These are phyloP conservation scores for Backusella mclennaniae DNA, from an alignment of 192 early-diverging fungal genomes.

Conservation along the genomic window DNA sequence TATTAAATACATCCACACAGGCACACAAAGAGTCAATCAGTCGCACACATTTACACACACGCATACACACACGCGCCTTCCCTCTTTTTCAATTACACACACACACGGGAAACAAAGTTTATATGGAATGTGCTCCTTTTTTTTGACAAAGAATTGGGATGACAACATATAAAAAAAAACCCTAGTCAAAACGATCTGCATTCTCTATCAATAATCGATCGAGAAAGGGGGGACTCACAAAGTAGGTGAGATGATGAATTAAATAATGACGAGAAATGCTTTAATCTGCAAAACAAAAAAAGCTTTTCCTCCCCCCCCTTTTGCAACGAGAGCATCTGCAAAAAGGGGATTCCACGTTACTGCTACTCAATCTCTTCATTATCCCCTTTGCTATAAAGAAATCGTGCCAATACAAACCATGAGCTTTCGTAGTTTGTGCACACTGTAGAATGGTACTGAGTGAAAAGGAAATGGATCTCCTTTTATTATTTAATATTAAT, in stretches of 20 bases:
- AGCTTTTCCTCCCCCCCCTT: not conserved
- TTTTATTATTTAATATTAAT: not conserved
- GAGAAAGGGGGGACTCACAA: not conserved
- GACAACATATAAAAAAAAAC: conserved; percentile 4
- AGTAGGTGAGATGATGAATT: not conserved
- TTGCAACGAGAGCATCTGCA: not conserved
- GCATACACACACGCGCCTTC: not conserved
- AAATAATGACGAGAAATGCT: conserved; percentile 9
- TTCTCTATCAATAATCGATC: conserved; percentile 18
- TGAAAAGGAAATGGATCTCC: not conserved
- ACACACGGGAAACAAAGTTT: conserved; percentile 14
- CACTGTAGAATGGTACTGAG: not conserved
- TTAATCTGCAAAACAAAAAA: not conserved
- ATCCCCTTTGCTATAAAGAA: not conserved
- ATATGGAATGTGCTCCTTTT: conserved; percentile 13
- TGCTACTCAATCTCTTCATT: not conserved
- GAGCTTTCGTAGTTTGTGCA: not conserved
- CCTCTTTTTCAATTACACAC: not conserved
- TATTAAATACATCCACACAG: conserved; percentile 9
- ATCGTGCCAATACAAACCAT: not conserved
- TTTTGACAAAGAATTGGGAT: conserved; percentile 12
- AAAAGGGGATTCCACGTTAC: conserved; percentile 15
- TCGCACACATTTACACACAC: not conserved
- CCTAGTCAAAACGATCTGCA: conserved; percentile 3
- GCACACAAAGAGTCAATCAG: conserved; percentile 9